These are phyloP conservation scores for Fusarium temperatum DNA, from an alignment of 2,329 filamentous ascomycete genomes.

Conservation along the genomic window DNA sequence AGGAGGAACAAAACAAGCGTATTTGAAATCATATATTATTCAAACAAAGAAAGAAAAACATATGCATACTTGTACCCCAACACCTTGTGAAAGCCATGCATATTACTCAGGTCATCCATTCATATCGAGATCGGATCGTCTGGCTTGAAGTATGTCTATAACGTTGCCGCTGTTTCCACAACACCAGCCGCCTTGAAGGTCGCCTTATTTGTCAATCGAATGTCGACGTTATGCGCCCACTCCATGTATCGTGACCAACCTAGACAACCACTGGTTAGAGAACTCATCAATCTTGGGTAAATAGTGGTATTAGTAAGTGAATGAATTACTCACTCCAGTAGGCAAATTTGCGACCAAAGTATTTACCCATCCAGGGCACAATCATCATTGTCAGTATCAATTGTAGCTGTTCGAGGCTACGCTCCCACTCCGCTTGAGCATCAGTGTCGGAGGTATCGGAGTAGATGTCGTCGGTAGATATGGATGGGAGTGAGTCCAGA, in stretches of 20 bases:
- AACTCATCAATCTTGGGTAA: not conserved
- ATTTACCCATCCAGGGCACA: constrained; percentile 94
- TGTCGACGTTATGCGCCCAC: constrained; percentile 86
- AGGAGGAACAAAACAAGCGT: not conserved
- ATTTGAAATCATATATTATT: constrained; percentile 23
- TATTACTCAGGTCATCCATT: not conserved
- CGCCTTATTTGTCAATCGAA: constrained; percentile 70
- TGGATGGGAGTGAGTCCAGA: constrained; percentile 71
- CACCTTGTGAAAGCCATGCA: constrained; percentile 35
- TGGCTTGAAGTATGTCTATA: constrained; percentile 47
- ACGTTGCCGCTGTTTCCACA: constrained; percentile 66
- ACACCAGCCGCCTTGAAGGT: constrained; percentile 71
- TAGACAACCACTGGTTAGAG: constrained; percentile 49
- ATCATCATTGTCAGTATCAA: constrained; percentile 93
- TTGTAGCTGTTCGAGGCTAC: constrained; percentile 92
- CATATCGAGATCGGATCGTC: not conserved
- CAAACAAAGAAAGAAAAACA: constrained; percentile 10
- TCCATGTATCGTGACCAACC: constrained; percentile 95
- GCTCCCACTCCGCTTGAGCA: constrained; percentile 94
- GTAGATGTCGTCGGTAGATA: constrained; percentile 64
- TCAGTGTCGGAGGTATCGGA: constrained; percentile 73
- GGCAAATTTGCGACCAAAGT: constrained; percentile 91
- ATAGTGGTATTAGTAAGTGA: not conserved
- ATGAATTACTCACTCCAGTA: constrained; percentile 81
- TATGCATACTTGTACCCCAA: constrained; percentile 26